Conservation (phyloP, 257 asterid genomes). For the Agastache rugosa region DNA sequence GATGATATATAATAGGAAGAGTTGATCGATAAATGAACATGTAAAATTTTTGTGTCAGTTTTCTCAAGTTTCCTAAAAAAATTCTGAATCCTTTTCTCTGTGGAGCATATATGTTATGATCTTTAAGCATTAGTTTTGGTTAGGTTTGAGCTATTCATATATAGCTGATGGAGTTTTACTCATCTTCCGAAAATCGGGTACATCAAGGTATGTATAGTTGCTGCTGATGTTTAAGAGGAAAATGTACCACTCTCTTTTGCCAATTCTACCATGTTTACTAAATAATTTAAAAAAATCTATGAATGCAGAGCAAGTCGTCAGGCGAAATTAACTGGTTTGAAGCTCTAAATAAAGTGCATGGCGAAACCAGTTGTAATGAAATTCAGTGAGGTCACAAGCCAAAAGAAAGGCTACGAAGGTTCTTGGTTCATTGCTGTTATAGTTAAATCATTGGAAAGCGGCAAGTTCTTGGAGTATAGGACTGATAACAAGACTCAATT, state of each 20-base stretch:
- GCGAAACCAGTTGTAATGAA: constrained; percentile 26
- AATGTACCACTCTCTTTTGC: too few species aligned
- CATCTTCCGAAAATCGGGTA: neutral
- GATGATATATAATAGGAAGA: neutral
- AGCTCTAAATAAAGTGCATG: constrained; percentile 47
- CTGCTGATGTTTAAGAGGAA: neutral
- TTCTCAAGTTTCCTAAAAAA: neutral
- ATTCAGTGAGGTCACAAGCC: constrained; percentile 48
- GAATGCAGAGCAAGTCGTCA: constrained; percentile 44
- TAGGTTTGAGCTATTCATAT: neutral
- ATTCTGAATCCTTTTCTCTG: too few species aligned
- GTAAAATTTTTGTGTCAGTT: neutral
- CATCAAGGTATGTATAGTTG: neutral
- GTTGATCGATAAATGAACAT: neutral
- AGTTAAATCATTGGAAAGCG: constrained; percentile 37
- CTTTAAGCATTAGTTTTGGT: neutral
- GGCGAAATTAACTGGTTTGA: constrained; percentile 41
- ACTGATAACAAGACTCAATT: constrained; percentile 42
- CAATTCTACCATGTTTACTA: neutral
- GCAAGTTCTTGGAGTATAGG: constrained; percentile 50
- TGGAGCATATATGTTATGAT: neutral
- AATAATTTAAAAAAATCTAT: neutral
- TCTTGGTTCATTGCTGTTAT: constrained; percentile 58
- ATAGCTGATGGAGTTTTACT: neutral
- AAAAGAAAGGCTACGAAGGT: constrained; percentile 41